Percentiles rank a stretch among this genome's conserved stretches.
phyloP scores from a whole-genome alignment of 768 basidiomycete genomes.

The Boletus rubescentipes region DNA sequence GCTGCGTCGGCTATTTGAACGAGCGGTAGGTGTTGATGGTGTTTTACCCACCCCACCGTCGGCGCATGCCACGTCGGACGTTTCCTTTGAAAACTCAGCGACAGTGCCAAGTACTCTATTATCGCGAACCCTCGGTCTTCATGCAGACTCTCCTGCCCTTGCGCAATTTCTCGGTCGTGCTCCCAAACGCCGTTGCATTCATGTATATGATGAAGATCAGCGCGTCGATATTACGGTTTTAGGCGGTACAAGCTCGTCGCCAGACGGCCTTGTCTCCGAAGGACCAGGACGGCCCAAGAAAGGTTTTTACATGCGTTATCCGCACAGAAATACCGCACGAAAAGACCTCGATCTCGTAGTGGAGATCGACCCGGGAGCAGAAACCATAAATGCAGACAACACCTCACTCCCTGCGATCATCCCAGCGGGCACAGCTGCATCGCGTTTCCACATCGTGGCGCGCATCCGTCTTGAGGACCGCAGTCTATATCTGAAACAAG shows the following conservation, averaged over 20 bases:
- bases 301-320: slow-evolving; percentile 39
- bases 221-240: slow-evolving; percentile 34
- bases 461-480: slow-evolving; percentile 44
- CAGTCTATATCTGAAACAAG: slow-evolving; percentile 43
- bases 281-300: slow-evolving; percentile 2
- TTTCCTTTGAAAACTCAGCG: slow-evolving; percentile 5
- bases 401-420: neutral
- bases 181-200: slow-evolving; percentile 42
- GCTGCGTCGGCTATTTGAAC: slow-evolving; percentile 46
- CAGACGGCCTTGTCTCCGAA: neutral
- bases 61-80: neutral
- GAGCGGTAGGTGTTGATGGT: slow-evolving; percentile 44
- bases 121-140: slow-evolving; percentile 48
- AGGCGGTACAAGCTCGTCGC: slow-evolving; percentile 2
- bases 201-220: slow-evolving; percentile 34
- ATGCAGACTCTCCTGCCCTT: slow-evolving; percentile 50
- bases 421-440: slow-evolving; percentile 21
- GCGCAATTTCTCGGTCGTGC: slow-evolving; percentile 49
- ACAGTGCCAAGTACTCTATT: slow-evolving; percentile 38
- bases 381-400: neutral
- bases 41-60: slow-evolving; percentile 13
- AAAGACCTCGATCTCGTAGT: slow-evolving; percentile 33
- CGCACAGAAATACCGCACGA: slow-evolving; percentile 43
- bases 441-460: slow-evolving; percentile 47
- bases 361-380: slow-evolving; percentile 1